Conservation (phyloP, 2,329 filamentous ascomycete species). For the Fusarium sp. region DNA sequence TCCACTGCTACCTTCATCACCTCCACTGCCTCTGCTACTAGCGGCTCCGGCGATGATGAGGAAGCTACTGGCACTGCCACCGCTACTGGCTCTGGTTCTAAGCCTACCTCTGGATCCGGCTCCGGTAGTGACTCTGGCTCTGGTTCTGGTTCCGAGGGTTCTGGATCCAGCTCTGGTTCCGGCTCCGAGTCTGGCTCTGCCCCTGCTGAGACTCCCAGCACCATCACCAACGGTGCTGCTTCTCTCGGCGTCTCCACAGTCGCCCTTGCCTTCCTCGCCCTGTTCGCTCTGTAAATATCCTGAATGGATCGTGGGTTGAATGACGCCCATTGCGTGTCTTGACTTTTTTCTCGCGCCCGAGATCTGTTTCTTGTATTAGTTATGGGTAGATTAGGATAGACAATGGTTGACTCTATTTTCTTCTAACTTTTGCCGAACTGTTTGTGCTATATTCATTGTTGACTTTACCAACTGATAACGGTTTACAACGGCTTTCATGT, state of each 20-base stretch:
- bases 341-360: slow-evolving; percentile 35
- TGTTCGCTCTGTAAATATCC: slow-evolving; percentile 40
- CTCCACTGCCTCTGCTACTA: slow-evolving; percentile 49
- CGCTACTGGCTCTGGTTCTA: slow-evolving; percentile 15
- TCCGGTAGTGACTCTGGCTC: not conserved
- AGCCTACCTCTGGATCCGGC: not conserved
- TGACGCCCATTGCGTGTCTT: slow-evolving; percentile 41
- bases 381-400: slow-evolving; percentile 45
- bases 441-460: not conserved
- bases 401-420: slow-evolving; percentile 34
- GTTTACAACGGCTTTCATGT: not conserved
- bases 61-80: slow-evolving; percentile 53
- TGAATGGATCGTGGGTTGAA: slow-evolving; percentile 39
- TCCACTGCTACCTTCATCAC: slow-evolving; percentile 54
- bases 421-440: not conserved
- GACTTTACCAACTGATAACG: not conserved
- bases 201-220: slow-evolving; percentile 31
- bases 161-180: slow-evolving; percentile 18
- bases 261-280: slow-evolving; percentile 34
- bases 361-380: slow-evolving; percentile 44
- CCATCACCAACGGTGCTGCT: slow-evolving; percentile 26
- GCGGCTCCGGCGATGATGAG: slow-evolving; percentile 61
- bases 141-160: not conserved
- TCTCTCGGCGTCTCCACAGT: slow-evolving; percentile 30
- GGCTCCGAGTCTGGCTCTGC: slow-evolving; percentile 19